Evolutionary conservation across 2,329 filamentous ascomycete genomes (phyloP).

Genomic region (Pestalotiopsis sp.): DNA sequence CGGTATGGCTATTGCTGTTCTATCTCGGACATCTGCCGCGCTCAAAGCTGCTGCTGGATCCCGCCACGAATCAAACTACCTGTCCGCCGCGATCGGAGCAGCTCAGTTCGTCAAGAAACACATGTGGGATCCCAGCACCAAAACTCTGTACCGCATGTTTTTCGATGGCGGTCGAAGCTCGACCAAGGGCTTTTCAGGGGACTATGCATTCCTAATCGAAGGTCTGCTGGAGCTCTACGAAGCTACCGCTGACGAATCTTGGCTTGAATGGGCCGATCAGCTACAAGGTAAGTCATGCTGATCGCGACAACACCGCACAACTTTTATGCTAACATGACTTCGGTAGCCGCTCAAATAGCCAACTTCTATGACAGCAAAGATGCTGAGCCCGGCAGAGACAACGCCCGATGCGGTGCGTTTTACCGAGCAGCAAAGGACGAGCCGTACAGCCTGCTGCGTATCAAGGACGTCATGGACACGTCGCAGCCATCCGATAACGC

Average conservation of each 20-base stretch:
- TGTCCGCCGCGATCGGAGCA: constrained; percentile 65
- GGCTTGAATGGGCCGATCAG: constrained; percentile 77
- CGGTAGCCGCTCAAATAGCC: constrained; percentile 53
- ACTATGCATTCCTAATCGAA: constrained; percentile 87
- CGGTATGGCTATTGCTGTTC: constrained; percentile 78
- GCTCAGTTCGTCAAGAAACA: constrained; percentile 71
- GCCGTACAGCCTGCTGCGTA: constrained; percentile 73
- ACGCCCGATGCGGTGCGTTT: constrained; percentile 60
- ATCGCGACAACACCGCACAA: not conserved
- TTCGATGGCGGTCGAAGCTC: constrained; percentile 63
- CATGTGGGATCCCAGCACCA: constrained; percentile 66
- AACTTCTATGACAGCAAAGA: constrained; percentile 71
- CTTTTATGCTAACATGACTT: not conserved
- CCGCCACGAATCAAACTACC: constrained; percentile 57
- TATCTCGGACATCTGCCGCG: constrained; percentile 71
- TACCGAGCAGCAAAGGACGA: constrained; percentile 67
- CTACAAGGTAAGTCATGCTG: constrained; percentile 48
- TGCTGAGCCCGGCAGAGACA: constrained; percentile 30
- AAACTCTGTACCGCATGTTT: constrained; percentile 73
- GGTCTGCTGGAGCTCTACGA: constrained; percentile 85
- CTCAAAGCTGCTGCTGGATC: constrained; percentile 45
- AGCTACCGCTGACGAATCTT: constrained; percentile 72
- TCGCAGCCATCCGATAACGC: constrained; percentile 89
- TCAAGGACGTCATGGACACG: constrained; percentile 95
- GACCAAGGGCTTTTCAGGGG: constrained; percentile 80